These are phyloP conservation scores for Eucalyptus decipiens DNA, from an alignment of 345 rosid genomes.

Conservation along the genomic window DNA sequence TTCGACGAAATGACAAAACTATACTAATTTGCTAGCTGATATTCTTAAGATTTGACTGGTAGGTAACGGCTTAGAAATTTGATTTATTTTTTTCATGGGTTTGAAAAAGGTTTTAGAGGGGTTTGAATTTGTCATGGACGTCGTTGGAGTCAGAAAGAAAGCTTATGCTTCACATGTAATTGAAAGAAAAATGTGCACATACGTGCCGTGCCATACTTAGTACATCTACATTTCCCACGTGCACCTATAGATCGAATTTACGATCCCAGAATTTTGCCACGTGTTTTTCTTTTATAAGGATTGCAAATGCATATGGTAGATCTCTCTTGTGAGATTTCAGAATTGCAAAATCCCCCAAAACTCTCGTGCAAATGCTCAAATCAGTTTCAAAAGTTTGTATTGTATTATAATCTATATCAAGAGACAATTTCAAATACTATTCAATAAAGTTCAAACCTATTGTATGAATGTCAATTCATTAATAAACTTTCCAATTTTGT, in stretches of 20 bases:
- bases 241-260: fast-evolving
- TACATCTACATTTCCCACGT: not conserved
- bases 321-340: not conserved
- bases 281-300: not conserved
- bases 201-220: not conserved
- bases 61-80: not conserved
- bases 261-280: not conserved
- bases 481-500: too few species aligned
- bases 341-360: not conserved
- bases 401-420: not conserved
- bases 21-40: not conserved
- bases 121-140: too few species aligned
- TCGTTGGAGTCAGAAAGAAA: not conserved
- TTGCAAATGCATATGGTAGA: not conserved
- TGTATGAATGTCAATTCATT: too few species aligned
- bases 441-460: not conserved
- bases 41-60: not conserved
- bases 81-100: not conserved
- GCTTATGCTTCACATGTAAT: not conserved
- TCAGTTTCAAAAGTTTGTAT: not conserved
- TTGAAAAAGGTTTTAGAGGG: not conserved
- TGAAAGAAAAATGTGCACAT: not conserved
- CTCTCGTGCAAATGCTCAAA: not conserved
- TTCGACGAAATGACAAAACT: not conserved
- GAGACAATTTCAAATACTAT: not conserved